Evolutionary conservation across 495 filamentous ascomycete species (phyloP).

Genomic region (Aspergillus haitiensis): DNA sequence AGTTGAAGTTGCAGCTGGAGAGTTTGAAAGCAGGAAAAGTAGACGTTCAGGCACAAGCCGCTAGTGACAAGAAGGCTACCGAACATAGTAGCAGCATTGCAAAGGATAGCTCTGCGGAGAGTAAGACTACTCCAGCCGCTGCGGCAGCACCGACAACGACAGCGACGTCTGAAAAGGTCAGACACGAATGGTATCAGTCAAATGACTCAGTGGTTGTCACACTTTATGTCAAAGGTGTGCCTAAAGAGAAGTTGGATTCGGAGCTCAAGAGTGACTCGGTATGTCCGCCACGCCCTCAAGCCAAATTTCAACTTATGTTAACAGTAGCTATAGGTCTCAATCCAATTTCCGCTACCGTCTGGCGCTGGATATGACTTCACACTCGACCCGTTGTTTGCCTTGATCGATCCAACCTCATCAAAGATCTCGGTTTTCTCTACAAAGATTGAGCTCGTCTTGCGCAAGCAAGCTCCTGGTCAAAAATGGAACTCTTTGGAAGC

Average conservation of each 20-base stretch:
- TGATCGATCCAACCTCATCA: conserved; percentile 60
- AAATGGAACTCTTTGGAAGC: conserved; percentile 78
- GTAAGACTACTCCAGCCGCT: neutral
- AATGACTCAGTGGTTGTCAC: conserved; percentile 63
- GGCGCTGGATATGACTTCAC: conserved; percentile 64
- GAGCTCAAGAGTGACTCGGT: conserved; percentile 60
- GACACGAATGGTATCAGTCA: conserved; percentile 82
- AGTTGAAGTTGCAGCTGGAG: conserved; percentile 38
- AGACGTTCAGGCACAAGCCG: neutral
- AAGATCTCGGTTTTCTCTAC: conserved; percentile 66
- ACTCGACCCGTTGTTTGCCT: conserved; percentile 67
- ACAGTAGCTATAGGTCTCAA: conserved; percentile 48
- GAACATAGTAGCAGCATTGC: conserved; percentile 23
- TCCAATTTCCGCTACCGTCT: conserved; percentile 66
- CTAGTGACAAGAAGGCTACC: conserved; percentile 2
- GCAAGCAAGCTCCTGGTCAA: conserved; percentile 62
- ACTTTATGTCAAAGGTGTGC: conserved; percentile 70
- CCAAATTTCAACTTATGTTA: conserved; percentile 18
- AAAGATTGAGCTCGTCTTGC: conserved; percentile 81
- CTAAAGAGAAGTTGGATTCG: conserved; percentile 58
- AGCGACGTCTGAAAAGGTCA: conserved; percentile 53
- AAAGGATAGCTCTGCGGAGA: conserved; percentile 5
- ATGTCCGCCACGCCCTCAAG: conserved; percentile 10
- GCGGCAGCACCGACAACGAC: conserved; percentile 9
- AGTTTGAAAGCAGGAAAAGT: conserved; percentile 30